Evolutionary conservation across 73 alveolate genomes (phyloP).

Genomic region (Symbiodinium pilosum): DNA sequence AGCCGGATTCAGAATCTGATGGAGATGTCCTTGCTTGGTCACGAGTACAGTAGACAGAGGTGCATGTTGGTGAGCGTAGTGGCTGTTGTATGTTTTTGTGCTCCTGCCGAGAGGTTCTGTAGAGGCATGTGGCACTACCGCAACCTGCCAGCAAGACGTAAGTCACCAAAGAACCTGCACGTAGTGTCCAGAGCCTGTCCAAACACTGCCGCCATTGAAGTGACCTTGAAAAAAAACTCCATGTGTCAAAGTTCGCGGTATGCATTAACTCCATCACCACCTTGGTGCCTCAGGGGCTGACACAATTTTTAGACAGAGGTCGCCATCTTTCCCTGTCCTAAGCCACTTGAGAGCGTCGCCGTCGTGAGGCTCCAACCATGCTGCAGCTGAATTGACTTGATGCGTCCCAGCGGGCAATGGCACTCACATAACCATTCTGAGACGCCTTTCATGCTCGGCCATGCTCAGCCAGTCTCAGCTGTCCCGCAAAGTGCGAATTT

Average conservation of each 20-base stretch:
- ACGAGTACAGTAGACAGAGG: neutral
- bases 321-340: neutral
- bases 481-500: too few species aligned
- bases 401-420: too few species aligned
- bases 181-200: neutral
- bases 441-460: too few species aligned
- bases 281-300: neutral
- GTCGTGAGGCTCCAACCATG: too few species aligned
- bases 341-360: neutral
- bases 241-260: too few species aligned
- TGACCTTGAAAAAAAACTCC: neutral
- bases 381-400: too few species aligned
- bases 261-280: too few species aligned
- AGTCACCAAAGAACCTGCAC: neutral
- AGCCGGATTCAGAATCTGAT: neutral
- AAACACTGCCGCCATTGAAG: neutral
- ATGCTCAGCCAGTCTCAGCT: too few species aligned
- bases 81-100: too few species aligned
- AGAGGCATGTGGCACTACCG: conserved; percentile 11
- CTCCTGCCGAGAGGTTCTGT: neutral
- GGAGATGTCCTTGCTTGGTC: neutral
- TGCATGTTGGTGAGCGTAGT: too few species aligned
- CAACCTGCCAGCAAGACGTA: neutral
- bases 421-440: too few species aligned
- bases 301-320: neutral